Base-by-base conservation (phyloP, 768 basidiomycete species). In the Tephrocybe sp. region DNA sequence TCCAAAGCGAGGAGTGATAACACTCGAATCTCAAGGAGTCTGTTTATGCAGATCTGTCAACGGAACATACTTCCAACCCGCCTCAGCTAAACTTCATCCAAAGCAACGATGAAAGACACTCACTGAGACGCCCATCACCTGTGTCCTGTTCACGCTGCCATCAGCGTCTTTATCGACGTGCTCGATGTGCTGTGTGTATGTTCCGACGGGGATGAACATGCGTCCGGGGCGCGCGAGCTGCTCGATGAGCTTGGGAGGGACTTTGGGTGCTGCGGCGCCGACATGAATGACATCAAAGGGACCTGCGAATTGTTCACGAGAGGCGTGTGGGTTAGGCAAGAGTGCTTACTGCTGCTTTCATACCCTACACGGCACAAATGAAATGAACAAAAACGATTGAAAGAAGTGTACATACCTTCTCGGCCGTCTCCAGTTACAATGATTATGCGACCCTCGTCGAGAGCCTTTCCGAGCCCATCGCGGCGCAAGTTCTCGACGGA, bases 201-300 rank as follows among this genome's bases (percentile, higher is more conserved):
- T 75, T 2, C 94, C 95, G 12, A 98, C 86, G 1, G 95, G 95
- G 44, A 98, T 91, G 70, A 98, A 95, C 87, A 98, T 92, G 44
- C 84, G 72, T 13, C 89, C 89, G 0, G 87, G 87, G 2, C 66
- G 63, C 22, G 84, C 84, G 2, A 93, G 82, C 60, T 96, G 94
- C 12, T 88, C 82, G 24, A 98, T 65, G 1, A 98, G 78, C 0
- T 76, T 65, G 18, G 78, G 65, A 0, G 95, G 94, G 12, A 93
- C 68, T 0, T 61, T 74, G 0, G 90, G 87, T 0, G 95, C 85
- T 0, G 96, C 95, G 0, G 96, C 96, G 3, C 96, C 96, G 30
- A 98, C 95, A 57, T 98, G 95, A 42, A 98, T 97, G 0, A 83
- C 86, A 53, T 92, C 80, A 61, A 84, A 92, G 0, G 87, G 88